phyloP scores from a whole-genome alignment of 2,329 filamentous ascomycete genomes.

The Pseudonectria buxi region DNA sequence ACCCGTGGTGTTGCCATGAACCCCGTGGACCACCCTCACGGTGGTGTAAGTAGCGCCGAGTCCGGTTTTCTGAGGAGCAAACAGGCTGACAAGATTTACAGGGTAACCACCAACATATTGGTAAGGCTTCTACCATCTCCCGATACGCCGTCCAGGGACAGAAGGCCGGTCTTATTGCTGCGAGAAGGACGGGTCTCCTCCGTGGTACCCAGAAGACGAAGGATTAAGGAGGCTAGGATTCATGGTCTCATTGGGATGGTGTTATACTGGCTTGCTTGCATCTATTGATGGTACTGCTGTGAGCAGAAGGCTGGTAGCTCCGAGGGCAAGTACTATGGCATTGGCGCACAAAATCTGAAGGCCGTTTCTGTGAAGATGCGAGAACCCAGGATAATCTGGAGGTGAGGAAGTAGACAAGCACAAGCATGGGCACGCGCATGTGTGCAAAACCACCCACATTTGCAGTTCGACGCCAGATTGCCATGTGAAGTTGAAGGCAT shows the following conservation, averaged over 20 bases:
- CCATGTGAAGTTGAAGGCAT: no score
- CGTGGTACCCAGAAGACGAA: conserved; percentile 99
- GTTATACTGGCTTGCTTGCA: conserved; percentile 57
- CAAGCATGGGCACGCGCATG: no score
- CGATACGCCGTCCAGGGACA: conserved; percentile 97
- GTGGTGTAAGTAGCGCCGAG: conserved; percentile 58
- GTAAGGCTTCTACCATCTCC: conserved; percentile 99
- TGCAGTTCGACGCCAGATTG: no score
- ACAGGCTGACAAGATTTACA: conserved; percentile 37
- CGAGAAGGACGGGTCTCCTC: conserved; percentile 98
- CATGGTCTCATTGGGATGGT: conserved; percentile 57
- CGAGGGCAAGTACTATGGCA: conserved; percentile 43
- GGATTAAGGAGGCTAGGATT: conserved; percentile 62
- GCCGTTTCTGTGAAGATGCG: conserved; percentile 19
- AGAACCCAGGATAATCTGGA: conserved; percentile 9
- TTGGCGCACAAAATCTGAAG: conserved; percentile 39
- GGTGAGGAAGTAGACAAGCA: conserved; percentile 8
- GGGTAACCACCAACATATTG: conserved; percentile 99
- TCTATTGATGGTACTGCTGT: conserved; percentile 47
- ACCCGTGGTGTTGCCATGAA: conserved; percentile 99
- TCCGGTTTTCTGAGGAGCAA: conserved; percentile 3
- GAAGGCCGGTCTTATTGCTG: conserved; percentile 99
- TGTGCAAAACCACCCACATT: no score
- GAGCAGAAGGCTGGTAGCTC: conserved; percentile 42
- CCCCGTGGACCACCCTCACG: conserved; percentile 98